Evolutionary conservation across 805 yeast genomes (phyloP).

Genomic region (Lachancea nothofagi): DNA sequence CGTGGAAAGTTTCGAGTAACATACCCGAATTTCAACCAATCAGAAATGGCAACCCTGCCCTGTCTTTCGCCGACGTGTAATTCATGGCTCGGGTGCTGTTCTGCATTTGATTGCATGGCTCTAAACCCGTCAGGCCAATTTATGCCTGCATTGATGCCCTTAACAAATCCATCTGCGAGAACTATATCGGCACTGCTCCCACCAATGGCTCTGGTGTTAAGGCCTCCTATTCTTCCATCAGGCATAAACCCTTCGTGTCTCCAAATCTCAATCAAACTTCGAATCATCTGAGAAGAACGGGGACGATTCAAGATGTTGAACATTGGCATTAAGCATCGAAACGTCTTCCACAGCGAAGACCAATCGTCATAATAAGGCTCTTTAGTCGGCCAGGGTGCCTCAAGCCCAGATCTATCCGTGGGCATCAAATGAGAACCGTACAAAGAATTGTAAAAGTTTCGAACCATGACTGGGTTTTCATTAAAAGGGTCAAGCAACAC

Average conservation of each 20-base stretch:
- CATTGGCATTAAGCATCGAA: conserved; percentile 34
- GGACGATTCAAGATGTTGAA: conserved; percentile 29
- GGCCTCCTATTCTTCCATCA: conserved; percentile 35
- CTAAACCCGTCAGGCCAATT: conserved; percentile 32
- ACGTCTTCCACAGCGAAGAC: conserved; percentile 38
- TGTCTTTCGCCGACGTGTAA: conserved; percentile 27
- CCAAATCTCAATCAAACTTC: conserved; percentile 30
- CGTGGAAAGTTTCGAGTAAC: conserved; percentile 32
- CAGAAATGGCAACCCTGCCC: conserved; percentile 36
- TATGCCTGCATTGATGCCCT: conserved; percentile 22
- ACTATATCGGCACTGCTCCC: conserved; percentile 36
- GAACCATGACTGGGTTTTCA: conserved; percentile 13
- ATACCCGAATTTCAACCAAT: conserved; percentile 33
- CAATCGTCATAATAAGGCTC: conserved; percentile 35
- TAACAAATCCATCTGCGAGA: conserved; percentile 35
- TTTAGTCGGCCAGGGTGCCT: conserved; percentile 10
- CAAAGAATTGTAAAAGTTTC: conserved; percentile 24
- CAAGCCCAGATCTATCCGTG: conserved; percentile 28
- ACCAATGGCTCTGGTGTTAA: conserved; percentile 37
- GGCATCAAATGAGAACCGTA: conserved; percentile 33
- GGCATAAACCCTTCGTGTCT: conserved; percentile 35
- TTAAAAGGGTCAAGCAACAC: conserved; percentile 19
- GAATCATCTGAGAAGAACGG: conserved; percentile 29
- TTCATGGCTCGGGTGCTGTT: conserved; percentile 31
- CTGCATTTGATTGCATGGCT: conserved; percentile 36